phyloP scores from a whole-genome alignment of 352 stramenopile genomes.

The Phytopythium helicoides region DNA sequence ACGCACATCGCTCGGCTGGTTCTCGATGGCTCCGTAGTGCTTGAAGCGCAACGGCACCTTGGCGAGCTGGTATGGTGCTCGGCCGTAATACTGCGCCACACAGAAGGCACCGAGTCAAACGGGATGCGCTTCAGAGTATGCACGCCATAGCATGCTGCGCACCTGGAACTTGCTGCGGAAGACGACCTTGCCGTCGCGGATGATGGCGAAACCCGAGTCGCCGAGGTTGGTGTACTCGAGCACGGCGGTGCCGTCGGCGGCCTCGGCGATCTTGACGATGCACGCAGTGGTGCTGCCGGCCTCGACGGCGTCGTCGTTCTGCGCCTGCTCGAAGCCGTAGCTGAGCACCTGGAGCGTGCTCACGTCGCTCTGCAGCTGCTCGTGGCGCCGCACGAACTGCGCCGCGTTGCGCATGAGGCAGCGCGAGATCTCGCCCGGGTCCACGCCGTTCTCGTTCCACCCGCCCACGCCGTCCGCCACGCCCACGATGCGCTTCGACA shows the following conservation, averaged over 20 bases:
- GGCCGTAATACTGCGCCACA: constrained; percentile 52
- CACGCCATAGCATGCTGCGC: not conserved
- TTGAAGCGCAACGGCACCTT: constrained; percentile 77
- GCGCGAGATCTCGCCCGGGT: constrained; percentile 74
- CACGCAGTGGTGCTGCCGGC: constrained; percentile 75
- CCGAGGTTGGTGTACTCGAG: constrained; percentile 82
- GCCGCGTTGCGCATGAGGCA: constrained; percentile 69
- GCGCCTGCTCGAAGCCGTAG: constrained; percentile 55
- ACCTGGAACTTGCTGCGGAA: constrained; percentile 80
- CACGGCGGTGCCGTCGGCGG: constrained; percentile 34
- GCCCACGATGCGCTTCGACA: constrained; percentile 57
- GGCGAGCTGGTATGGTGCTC: constrained; percentile 71
- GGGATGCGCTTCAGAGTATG: too few relatives aligned
- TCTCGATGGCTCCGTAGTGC: constrained; percentile 76
- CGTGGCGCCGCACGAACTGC: constrained; percentile 39
- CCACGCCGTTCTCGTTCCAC: constrained; percentile 83
- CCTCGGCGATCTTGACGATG: constrained; percentile 64
- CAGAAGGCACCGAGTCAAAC: too few relatives aligned
- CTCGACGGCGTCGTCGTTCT: constrained; percentile 68
- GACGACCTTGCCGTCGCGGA: constrained; percentile 53
- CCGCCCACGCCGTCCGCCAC: constrained; percentile 74
- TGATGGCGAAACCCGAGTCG: constrained; percentile 76
- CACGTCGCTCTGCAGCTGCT: constrained; percentile 18
- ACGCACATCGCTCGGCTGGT: constrained; percentile 64
- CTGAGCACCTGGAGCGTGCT: constrained; percentile 56